These are phyloP conservation scores for Schoenoplectus triqueter DNA, from an alignment of 202 grass and related monocot species.

Conservation along the genomic window DNA sequence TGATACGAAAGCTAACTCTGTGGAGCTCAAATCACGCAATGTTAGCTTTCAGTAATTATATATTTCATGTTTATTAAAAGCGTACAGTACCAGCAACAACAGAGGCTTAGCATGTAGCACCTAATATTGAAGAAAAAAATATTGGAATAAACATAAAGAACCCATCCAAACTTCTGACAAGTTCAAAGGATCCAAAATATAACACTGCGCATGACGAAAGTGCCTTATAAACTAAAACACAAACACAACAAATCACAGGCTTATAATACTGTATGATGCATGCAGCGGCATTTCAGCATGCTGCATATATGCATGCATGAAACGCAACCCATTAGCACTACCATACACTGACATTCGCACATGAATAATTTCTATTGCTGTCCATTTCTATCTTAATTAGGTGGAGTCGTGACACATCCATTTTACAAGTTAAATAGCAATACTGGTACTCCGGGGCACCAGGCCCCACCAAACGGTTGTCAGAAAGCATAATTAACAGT, in stretches of 20 bases:
- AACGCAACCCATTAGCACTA: neutral
- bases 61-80: neutral
- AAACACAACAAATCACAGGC: neutral
- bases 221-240: neutral
- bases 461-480: neutral
- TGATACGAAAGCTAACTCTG: too few relatives aligned
- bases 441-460: neutral
- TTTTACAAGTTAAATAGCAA: neutral
- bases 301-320: conserved; percentile 14
- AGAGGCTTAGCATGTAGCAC: neutral
- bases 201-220: neutral
- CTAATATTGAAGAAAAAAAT: neutral
- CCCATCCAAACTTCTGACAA: neutral
- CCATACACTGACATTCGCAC: conserved; percentile 18
- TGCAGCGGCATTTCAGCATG: neutral
- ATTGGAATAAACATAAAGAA: conserved; percentile 7
- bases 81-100: too few relatives aligned
- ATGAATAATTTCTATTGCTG: neutral
- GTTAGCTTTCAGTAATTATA: neutral
- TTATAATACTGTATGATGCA: conserved; percentile 15
- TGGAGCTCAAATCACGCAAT: too few relatives aligned
- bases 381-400: neutral
- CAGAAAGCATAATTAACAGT: neutral
- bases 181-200: neutral
- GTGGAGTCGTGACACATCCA: neutral